Base-by-base conservation (phyloP, 2,329 filamentous ascomycete species). In the Arachnopeziza araneosa region DNA sequence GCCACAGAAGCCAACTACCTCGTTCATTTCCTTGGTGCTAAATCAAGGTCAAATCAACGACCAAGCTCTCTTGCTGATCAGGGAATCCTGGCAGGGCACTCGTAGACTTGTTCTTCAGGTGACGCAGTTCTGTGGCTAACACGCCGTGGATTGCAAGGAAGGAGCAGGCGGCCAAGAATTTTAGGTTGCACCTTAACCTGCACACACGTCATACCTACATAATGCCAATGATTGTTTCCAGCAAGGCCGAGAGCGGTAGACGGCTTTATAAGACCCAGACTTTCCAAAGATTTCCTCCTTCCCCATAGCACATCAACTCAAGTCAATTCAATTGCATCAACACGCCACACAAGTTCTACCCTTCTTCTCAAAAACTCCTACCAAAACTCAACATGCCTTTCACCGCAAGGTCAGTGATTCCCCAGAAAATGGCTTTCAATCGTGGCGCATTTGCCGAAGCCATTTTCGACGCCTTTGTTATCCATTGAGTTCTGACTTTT, bases 331-430 rank as follows among this genome's bases (percentile, higher is more conserved):
- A 26, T 26, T 24, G 23, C 24, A 8, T 24, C 23, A 53, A 26
- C 26, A 24, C 26, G 10, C 9, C 19, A 26, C 6, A 26, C 26
- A 30, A 54, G 4, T 26, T 32, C 52, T 30, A 52, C 26, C 52
- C 49, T 44, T 2, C n/a, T 5, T 24, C 23, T 53, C 52, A 60
- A 56, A 36, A 21, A 54, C 24, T 26, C 23, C 23, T 26, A 23
- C 24, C 53, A 60, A 55, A 57, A 21, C 48, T 53, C 69, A 71
- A 60, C 54, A 76, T 85, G 82, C 76, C 82, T 77, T 83, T 85
- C 79, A 85, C 82, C 69, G 80, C 79, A 22, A 80, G 77, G 79
- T 82, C 74, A 72, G 78, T 24, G 12, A 24, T 21, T 30, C 36
- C 36, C 12, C 17, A 7, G 17, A 19, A 14, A 44, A 44, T 8